These are phyloP conservation scores for Drechslerella coelobrocha DNA, from an alignment of 2,329 filamentous ascomycete genomes.

Conservation along the genomic window DNA sequence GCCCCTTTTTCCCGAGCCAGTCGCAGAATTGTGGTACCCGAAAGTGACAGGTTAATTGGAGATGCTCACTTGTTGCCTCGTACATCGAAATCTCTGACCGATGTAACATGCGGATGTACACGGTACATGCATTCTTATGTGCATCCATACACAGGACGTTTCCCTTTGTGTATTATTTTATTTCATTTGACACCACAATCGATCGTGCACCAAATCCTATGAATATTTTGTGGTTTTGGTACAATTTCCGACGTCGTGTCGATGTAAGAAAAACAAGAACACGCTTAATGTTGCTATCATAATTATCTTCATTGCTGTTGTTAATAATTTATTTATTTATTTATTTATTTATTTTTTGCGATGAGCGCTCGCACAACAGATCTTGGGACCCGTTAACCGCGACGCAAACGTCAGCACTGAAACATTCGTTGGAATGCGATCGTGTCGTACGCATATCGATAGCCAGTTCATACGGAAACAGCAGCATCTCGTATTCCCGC, in stretches of 20 bases:
- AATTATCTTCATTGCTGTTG: too few species aligned
- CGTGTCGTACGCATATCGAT: conserved; percentile 40
- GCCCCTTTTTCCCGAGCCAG: conserved; percentile 51
- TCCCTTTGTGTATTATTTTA: not conserved
- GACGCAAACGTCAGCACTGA: conserved; percentile 47
- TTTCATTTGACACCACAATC: not conserved
- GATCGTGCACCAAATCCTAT: not conserved
- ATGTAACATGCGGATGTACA: conserved; percentile 19
- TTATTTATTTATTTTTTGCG: not conserved
- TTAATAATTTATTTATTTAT: too few species aligned
- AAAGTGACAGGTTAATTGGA: conserved; percentile 50
- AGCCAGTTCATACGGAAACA: conserved; percentile 39
- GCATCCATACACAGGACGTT: not conserved
- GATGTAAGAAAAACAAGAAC: too few species aligned
- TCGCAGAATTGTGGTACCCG: conserved; percentile 51
- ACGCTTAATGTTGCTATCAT: too few species aligned
- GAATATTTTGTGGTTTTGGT: not conserved
- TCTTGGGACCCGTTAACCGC: conserved; percentile 5
- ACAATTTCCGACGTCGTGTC: not conserved
- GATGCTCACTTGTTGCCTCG: conserved; percentile 8
- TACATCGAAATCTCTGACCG: too few species aligned
- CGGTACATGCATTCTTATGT: not conserved
- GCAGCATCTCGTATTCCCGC: conserved; percentile 17
- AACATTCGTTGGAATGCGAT: conserved; percentile 43
- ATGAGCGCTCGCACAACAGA: not conserved